A percentile compares a stretch with the other conserved stretches of the same genome.
phyloP scores from a whole-genome alignment of 2,329 filamentous ascomycete genomes.

The Talaromyces albobiverticillius region DNA sequence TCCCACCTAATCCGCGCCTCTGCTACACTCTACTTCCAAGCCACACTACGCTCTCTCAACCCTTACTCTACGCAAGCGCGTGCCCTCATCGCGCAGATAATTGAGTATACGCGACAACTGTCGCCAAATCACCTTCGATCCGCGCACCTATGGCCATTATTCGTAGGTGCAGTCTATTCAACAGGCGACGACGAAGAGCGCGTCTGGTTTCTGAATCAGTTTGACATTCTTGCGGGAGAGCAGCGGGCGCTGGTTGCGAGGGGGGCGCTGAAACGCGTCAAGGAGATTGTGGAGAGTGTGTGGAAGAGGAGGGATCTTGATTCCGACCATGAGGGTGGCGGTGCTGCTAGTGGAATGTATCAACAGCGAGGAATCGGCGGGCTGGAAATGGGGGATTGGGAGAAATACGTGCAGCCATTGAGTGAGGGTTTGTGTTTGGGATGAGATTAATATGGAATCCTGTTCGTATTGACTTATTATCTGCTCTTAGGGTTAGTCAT shows the following conservation, averaged over 20 bases:
- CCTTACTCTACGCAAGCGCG: conserved; percentile 7
- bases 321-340: not conserved
- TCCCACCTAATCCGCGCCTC: conserved; percentile 15
- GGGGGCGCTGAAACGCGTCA: conserved; percentile 11
- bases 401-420: conserved; percentile 17
- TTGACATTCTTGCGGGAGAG: conserved; percentile 9
- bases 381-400: conserved; percentile 13
- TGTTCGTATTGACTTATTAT: too few species aligned
- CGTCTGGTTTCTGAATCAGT: conserved; percentile 16
- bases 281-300: conserved; percentile 16
- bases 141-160: conserved; percentile 16
- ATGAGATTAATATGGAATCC: not conserved
- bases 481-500: too few species aligned
- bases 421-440: conserved; percentile 16
- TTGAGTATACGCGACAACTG: conserved; percentile 12
- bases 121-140: conserved; percentile 15
- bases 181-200: conserved; percentile 16
- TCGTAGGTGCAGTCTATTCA: conserved; percentile 16
- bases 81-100: conserved; percentile 10
- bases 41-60: conserved; percentile 13
- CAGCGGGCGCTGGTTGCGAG: conserved; percentile 13
- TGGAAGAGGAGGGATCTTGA: conserved; percentile 17
- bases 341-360: not conserved
- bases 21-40: conserved; percentile 16
- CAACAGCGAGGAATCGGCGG: not conserved